phyloP scores from a whole-genome alignment of 2,329 filamentous ascomycete species.

The Botrytis fragariae region DNA sequence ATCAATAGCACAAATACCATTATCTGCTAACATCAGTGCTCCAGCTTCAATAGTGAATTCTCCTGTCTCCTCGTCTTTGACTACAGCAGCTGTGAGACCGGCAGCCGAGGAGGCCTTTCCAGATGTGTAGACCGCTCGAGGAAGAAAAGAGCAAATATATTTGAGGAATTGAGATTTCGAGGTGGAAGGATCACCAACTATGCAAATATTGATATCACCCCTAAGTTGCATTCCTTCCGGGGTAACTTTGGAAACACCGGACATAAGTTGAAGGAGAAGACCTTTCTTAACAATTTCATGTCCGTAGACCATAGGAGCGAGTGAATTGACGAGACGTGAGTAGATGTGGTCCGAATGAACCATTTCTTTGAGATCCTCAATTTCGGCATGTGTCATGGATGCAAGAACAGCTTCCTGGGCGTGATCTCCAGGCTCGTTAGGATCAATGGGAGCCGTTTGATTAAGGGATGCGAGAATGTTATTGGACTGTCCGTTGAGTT shows the following conservation, averaged over 20 bases:
- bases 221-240: constrained; percentile 92
- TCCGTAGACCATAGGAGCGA: constrained; percentile 95
- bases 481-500: constrained; percentile 68
- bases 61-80: constrained; percentile 97
- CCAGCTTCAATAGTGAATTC: constrained; percentile 99
- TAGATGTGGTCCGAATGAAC: constrained; percentile 97
- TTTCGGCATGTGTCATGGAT: constrained; percentile 81
- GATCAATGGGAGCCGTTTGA: constrained; percentile 65
- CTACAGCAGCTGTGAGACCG: constrained; percentile 92
- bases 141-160: constrained; percentile 96
- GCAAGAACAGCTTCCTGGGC: constrained; percentile 84
- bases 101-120: constrained; percentile 97
- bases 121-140: constrained; percentile 93
- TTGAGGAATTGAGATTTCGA: constrained; percentile 98
- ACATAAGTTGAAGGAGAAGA: constrained; percentile 87
- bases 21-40: constrained; percentile 94
- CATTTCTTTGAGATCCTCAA: constrained; percentile 87
- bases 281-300: constrained; percentile 98
- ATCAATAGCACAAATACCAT: constrained; percentile 96
- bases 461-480: constrained; percentile 86
- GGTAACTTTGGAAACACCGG: constrained; percentile 90
- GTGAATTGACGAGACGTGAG: constrained; percentile 83
- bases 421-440: constrained; percentile 71
- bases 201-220: constrained; percentile 98
- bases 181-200: constrained; percentile 94